Percentiles rank a stretch among this genome's conserved stretches.
Conservation (phyloP, 257 asterid species). For the Eustoma russellianum region DNA sequence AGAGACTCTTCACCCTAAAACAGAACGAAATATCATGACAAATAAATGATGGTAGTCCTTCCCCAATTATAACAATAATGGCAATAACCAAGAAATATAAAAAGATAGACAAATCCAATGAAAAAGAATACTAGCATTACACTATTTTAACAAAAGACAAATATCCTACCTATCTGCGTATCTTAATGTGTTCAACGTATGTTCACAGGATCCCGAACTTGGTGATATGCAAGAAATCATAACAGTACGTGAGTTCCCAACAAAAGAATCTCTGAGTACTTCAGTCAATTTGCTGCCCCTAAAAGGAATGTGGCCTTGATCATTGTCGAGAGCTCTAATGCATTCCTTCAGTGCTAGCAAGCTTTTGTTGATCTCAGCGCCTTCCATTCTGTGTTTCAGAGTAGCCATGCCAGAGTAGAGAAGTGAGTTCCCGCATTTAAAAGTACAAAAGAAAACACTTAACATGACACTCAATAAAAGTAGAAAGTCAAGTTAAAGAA, state of each 20-base stretch:
- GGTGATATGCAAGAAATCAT: constrained; percentile 95
- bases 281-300: constrained; percentile 97
- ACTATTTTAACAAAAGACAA: neutral
- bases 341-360: constrained; percentile 97
- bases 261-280: constrained; percentile 88
- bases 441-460: too few species aligned
- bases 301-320: constrained; percentile 95
- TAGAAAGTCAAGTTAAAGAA: too few species aligned
- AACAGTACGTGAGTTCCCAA: constrained; percentile 93
- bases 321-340: constrained; percentile 97
- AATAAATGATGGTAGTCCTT: constrained; percentile 1
- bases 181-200: constrained; percentile 88
- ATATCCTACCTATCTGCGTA: constrained; percentile 83
- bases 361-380: constrained; percentile 98
- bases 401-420: neutral
- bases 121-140: neutral
- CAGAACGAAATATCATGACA: constrained; percentile 6
- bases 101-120: neutral
- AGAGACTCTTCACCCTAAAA: constrained; percentile 90
- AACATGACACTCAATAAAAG: too few species aligned
- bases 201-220: constrained; percentile 91
- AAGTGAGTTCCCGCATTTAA: too few species aligned
- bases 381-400: constrained; percentile 76
- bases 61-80: too few species aligned
- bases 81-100: too few species aligned